Evolutionary conservation across 108 stramenopile genomes (phyloP).

Genomic region (Cyclotella atomus): DNA sequence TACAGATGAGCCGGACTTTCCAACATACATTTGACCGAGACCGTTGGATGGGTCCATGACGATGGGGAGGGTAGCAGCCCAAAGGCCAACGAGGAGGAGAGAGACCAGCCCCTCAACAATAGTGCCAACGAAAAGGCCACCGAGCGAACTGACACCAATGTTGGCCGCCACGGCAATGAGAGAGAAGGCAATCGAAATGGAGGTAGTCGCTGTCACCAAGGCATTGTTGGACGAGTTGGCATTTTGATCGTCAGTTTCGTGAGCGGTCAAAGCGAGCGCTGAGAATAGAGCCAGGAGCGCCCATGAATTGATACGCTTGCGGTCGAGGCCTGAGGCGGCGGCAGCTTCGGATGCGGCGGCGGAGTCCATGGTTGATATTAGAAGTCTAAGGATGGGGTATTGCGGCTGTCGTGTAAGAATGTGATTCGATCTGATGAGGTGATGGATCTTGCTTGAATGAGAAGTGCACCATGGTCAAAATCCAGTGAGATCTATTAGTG

Average conservation of each 20-base stretch:
- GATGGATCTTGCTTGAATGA: too few species aligned
- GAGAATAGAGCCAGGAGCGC: constrained; percentile 49
- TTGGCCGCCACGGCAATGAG: constrained; percentile 19
- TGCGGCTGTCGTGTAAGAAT: neutral
- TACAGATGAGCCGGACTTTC: constrained; percentile 14
- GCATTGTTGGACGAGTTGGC: neutral
- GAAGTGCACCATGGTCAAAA: too few species aligned
- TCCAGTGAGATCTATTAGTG: too few species aligned
- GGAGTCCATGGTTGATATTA: constrained; percentile 19
- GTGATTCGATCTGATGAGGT: neutral
- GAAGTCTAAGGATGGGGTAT: neutral
- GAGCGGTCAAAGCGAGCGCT: constrained; percentile 37
- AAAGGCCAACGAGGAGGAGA: constrained; percentile 30
- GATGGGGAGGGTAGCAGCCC: constrained; percentile 41
- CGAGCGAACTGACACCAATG: constrained; percentile 13
- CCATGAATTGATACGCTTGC: constrained; percentile 36
- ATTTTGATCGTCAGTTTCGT: constrained; percentile 44
- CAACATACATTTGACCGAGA: constrained; percentile 50
- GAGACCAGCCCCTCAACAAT: constrained; percentile 38
- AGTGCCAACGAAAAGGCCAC: constrained; percentile 43
- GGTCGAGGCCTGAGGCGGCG: constrained; percentile 7
- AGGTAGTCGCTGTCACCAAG: constrained; percentile 26
- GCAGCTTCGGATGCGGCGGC: constrained; percentile 14
- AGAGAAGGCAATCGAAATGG: constrained; percentile 26
- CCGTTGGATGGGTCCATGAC: constrained; percentile 50